A percentile compares a stretch with the other conserved stretches of the same genome.
Conservation (phyloP, 352 stramenopile genomes). For the Pythium sp. region DNA sequence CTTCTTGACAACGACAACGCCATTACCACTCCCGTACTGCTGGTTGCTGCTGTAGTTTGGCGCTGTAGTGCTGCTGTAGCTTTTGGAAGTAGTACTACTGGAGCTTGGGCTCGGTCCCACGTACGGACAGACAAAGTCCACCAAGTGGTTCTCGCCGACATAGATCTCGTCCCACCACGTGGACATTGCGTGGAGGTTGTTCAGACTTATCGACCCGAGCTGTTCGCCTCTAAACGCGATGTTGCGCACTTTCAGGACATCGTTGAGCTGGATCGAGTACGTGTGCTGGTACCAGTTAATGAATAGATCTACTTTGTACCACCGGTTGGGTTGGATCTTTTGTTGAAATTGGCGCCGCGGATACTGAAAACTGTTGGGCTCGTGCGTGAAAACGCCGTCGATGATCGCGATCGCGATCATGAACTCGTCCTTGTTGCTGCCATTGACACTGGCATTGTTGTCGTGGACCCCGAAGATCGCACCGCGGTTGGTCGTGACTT, state of each 20-base stretch:
- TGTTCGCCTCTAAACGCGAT: slow-evolving; percentile 46
- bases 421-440: slow-evolving; percentile 37
- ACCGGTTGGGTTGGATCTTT: slow-evolving; percentile 66
- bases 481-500: slow-evolving; percentile 47
- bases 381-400: slow-evolving; percentile 65
- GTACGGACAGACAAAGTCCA: slow-evolving; percentile 88
- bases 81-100: neutral
- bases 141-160: slow-evolving; percentile 89
- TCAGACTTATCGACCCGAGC: slow-evolving; percentile 69
- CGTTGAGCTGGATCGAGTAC: slow-evolving; percentile 92
- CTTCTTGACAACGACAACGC: slow-evolving; percentile 38
- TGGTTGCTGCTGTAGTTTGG: slow-evolving; percentile 6
- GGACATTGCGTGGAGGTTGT: slow-evolving; percentile 76
- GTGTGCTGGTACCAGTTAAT: slow-evolving; percentile 79
- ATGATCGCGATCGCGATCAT: slow-evolving; percentile 69
- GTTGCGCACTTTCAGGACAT: slow-evolving; percentile 73
- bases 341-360: slow-evolving; percentile 45
- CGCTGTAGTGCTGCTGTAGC: neutral
- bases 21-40: slow-evolving; percentile 18
- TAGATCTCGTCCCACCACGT: slow-evolving; percentile 97
- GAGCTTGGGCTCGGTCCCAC: slow-evolving; percentile 4
- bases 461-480: slow-evolving; percentile 59
- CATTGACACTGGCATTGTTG: slow-evolving; percentile 5
- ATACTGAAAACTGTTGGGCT: slow-evolving; percentile 66
- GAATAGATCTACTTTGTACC: slow-evolving; percentile 95